These are phyloP conservation scores for Carex scoparia DNA, from an alignment of 176 grass and related monocot genomes.

Conservation along the genomic window DNA sequence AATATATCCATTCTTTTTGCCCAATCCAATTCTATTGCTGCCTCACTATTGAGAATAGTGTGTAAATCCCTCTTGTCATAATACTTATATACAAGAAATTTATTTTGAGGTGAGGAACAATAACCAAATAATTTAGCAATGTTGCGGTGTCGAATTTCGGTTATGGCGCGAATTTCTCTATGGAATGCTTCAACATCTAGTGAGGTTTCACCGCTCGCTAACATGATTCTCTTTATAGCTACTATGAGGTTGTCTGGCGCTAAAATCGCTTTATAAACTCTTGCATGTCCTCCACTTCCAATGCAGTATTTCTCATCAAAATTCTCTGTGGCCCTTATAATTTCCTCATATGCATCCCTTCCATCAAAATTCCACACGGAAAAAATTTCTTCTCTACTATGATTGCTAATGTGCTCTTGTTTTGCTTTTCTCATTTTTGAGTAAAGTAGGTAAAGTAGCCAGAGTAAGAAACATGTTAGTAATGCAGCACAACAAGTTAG, in stretches of 20 bases:
- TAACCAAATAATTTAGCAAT: slow-evolving; percentile 27
- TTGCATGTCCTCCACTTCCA: slow-evolving; percentile 7
- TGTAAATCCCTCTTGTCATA: slow-evolving; percentile 1
- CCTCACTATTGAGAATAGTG: not conserved
- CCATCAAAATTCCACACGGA: slow-evolving; percentile 26
- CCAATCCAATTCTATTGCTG: slow-evolving; percentile 11
- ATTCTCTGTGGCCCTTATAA: slow-evolving; percentile 18
- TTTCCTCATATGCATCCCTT: not conserved
- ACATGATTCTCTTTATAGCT: slow-evolving; percentile 16
- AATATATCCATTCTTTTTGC: not conserved
- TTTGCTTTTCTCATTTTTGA: not conserved
- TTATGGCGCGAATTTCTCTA: slow-evolving; percentile 12
- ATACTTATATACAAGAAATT: slow-evolving; percentile 30
- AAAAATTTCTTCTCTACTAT: not conserved
- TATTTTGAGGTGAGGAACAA: slow-evolving; percentile 1
- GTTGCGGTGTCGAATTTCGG: slow-evolving; percentile 22
- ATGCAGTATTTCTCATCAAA: slow-evolving; percentile 18
- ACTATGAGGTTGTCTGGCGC: not conserved
- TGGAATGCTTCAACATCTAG: not conserved
- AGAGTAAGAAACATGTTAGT: not conserved
- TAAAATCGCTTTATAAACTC: slow-evolving; percentile 21
- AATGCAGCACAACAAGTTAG: not conserved
- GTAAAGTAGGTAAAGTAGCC: not conserved
- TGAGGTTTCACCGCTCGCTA: not conserved
- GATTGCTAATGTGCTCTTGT: not conserved